phyloP scores from a whole-genome alignment of 1,284 basidiomycete species.

The Leccinum subrobustum region DNA sequence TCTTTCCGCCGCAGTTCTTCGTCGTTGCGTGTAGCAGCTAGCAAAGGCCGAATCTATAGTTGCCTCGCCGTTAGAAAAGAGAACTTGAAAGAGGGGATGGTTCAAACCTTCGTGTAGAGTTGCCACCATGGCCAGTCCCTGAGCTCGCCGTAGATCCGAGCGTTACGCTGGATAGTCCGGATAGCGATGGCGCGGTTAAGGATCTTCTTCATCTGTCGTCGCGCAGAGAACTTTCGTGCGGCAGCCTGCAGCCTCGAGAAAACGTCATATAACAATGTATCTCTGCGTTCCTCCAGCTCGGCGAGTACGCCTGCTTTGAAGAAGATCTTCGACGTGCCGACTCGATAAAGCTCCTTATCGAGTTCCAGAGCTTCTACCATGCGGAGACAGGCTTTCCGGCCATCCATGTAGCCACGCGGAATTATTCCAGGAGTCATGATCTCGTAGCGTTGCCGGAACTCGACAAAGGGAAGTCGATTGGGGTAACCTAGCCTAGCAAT shows the following conservation, averaged over 20 bases:
- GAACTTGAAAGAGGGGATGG: neutral
- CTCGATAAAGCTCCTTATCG: slow-evolving; percentile 82
- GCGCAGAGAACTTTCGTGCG: slow-evolving; percentile 82
- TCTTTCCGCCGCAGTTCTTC: slow-evolving; percentile 91
- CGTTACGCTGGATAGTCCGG: slow-evolving; percentile 92
- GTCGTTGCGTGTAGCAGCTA: slow-evolving; percentile 91
- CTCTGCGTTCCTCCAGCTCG: slow-evolving; percentile 94
- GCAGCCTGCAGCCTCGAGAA: slow-evolving; percentile 89
- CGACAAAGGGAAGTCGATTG: slow-evolving; percentile 94
- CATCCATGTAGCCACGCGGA: slow-evolving; percentile 95
- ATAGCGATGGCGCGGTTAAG: slow-evolving; percentile 92
- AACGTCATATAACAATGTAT: slow-evolving; percentile 83
- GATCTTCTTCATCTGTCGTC: slow-evolving; percentile 93
- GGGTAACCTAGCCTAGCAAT: slow-evolving; percentile 98
- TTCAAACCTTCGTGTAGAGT: slow-evolving; percentile 82
- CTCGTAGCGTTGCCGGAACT: slow-evolving; percentile 97
- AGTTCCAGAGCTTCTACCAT: slow-evolving; percentile 93
- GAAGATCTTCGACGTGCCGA: slow-evolving; percentile 98
- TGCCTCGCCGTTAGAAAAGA: slow-evolving; percentile 5
- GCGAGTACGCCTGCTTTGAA: slow-evolving; percentile 99
- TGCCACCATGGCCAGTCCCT: slow-evolving; percentile 99
- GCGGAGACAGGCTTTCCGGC: slow-evolving; percentile 88
- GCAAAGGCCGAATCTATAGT: slow-evolving; percentile 78
- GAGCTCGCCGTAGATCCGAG: slow-evolving; percentile 85
- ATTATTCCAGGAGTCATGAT: slow-evolving; percentile 92